A percentile compares a stretch with the other conserved stretches of the same genome.
These are phyloP conservation scores for Gossypium trilobum DNA, from an alignment of 441 rosid species.

Conservation along the genomic window DNA sequence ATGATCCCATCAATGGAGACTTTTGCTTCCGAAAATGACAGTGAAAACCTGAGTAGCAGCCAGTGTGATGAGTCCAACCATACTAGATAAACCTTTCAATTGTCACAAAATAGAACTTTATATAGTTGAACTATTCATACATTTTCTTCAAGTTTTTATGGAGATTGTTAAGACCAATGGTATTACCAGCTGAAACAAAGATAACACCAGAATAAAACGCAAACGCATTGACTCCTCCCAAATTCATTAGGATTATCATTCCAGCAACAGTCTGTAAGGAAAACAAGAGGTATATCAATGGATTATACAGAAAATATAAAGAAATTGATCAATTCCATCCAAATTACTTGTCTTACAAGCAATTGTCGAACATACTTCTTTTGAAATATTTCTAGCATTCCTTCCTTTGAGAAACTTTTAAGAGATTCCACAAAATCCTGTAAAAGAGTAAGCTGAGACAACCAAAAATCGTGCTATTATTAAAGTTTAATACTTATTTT, in stretches of 20 bases:
- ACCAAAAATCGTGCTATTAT: too few relatives aligned
- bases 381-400: conserved; percentile 32
- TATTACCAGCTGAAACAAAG: conserved; percentile 44
- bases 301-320: not conserved
- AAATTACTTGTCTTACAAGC: conserved; percentile 26
- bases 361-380: conserved; percentile 11
- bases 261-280: conserved; percentile 48
- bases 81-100: not conserved
- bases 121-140: not conserved
- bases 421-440: conserved; percentile 22
- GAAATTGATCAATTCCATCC: not conserved
- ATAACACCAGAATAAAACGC: conserved; percentile 39
- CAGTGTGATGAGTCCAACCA: not conserved
- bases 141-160: not conserved
- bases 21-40: not conserved
- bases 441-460: not conserved
- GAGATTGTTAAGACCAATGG: not conserved
- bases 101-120: not conserved
- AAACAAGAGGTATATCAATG: not conserved
- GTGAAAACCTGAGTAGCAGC: not conserved
- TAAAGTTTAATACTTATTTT: not conserved
- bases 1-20: not conserved
- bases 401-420: conserved; percentile 21
- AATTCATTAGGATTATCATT: conserved; percentile 41
- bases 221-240: conserved; percentile 44